These are phyloP conservation scores for Pythium oligandrum DNA, from an alignment of 352 stramenopile species.

Conservation along the genomic window DNA sequence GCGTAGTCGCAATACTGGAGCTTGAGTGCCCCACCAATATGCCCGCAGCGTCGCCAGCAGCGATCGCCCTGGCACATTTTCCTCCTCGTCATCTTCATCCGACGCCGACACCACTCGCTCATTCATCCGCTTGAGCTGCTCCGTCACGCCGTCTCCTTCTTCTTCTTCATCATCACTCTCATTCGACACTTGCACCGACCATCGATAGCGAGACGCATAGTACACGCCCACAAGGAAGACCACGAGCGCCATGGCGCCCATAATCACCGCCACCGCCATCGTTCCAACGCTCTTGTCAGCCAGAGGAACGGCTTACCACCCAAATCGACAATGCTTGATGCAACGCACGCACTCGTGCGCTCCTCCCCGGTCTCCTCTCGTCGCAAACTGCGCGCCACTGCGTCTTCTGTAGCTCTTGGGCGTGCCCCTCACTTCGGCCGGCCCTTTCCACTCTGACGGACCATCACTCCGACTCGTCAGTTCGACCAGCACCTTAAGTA, in stretches of 20 bases:
- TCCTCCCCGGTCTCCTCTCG: too few relatives aligned
- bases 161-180: constrained; percentile 15
- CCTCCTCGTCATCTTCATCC: background rate
- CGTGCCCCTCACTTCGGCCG: too few relatives aligned
- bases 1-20: too few relatives aligned
- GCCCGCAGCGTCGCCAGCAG: too few relatives aligned
- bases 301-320: too few relatives aligned
- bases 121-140: background rate
- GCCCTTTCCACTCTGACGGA: background rate
- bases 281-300: background rate
- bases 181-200: background rate
- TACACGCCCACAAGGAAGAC: constrained; percentile 1
- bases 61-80: too few relatives aligned
- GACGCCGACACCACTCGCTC: background rate
- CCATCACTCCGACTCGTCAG: constrained; percentile 2
- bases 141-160: constrained; percentile 5
- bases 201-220: background rate
- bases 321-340: too few relatives aligned
- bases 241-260: constrained; percentile 6
- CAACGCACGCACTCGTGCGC: too few relatives aligned
- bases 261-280: constrained; percentile 9
- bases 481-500: too few relatives aligned
- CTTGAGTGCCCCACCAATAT: too few relatives aligned
- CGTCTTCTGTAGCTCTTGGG: too few relatives aligned
- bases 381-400: too few relatives aligned